Evolutionary conservation across 352 stramenopile species (phyloP), one percentile per base, ranked within the genome.

Genomic region (Globisporangium viniferum): DNA sequence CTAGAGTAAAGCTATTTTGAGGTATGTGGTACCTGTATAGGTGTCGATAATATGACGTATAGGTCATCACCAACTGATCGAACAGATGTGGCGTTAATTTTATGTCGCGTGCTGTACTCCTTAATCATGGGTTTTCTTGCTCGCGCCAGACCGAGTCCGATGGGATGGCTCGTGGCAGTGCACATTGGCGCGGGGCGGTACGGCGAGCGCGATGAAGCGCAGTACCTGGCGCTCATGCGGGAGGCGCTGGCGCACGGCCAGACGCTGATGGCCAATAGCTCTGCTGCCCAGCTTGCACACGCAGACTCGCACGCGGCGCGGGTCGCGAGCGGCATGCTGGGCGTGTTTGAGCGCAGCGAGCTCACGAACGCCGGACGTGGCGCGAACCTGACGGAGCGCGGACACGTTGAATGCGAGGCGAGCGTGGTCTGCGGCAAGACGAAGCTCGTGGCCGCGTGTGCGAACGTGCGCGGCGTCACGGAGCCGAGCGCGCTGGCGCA

Each of bases 131-230:
- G 5, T 29, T 2, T 22, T 55, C 20, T n/a, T 55, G 48, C 7
- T 27, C 27, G 24, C 51, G 22, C 51, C 22, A 36, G 10, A 58
- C 49, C 14, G 6, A n/a, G 22, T n/a, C 22, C 27, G 5, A 70
- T 67, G 64, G 72, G 73, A n/a, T 91, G 82, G 82, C n/a, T 85
- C 24, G 56, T 91, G 51, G 85, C 81, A 1, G 76, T 93, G 20
- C 85, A 93, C 67, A 73, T 78, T 49, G 85, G 85, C 56, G 82
- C 82, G 12, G 85, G 85, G 0, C 67, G 71, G 10, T 85, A 90
- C 53, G 65, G 72, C 53, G 62, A 61, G 15, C 54, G 56, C 0
- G 71, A 74, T 31, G 81, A 89, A 55, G 55, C 74, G 29, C 64
- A 75, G 64, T 87, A 86, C 60, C 59, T 80, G 2, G 70, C 75